Evolutionary conservation across 345 rosid genomes (phyloP), one percentile per base, ranked within the genome.

Genomic region (Odontarrhena argentea): DNA sequence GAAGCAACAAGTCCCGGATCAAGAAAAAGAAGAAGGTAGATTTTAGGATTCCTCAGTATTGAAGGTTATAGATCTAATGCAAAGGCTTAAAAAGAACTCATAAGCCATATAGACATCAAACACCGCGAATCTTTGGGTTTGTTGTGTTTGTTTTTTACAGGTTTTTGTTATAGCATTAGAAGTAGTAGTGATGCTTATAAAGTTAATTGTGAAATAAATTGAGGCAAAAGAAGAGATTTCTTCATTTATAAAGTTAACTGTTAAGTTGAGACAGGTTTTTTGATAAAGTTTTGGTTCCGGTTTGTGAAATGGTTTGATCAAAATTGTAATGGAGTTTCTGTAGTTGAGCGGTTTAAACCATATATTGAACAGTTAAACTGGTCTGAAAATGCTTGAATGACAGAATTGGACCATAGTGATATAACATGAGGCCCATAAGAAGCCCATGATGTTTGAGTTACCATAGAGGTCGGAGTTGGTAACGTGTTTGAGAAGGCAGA

Each of bases 401-500:
- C 3, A 10, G 14, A 13, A 30, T 3, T n/a, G 36, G 18, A 49
- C 55, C 32, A 25, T 37, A 15, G 13, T 34, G 36, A 34, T 40
- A 35, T 1, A 3, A 54, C 6, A 12, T 22, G 8, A 15, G 18
- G 76, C 71, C 66, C 76, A 56, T 65, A 13, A 42, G 6, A 58
- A 64, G 60, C 40, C 60, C 38, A 41, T 25, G 0, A 9, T 38
- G 9, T 63, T 13, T 4, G 3, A 45, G 22, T 44, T 37, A 12
- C 4, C 4, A 4, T 4, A 40, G 35, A n/a, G 55, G 14, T 7
- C 8, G 3, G 34, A 51, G 15, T 59, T 61, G 61, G 67, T 73
- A 35, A 58, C 78, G 69, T 62, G 73, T 68, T 34, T 54, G 40
- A 48, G n/a, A 74, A 74, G 78, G 54, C n/a, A 49, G 11, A 43